A percentile compares a stretch with the other conserved stretches of the same genome.
phyloP scores from a whole-genome alignment of 163 green algal species.

The Chlorella variabilis region DNA sequence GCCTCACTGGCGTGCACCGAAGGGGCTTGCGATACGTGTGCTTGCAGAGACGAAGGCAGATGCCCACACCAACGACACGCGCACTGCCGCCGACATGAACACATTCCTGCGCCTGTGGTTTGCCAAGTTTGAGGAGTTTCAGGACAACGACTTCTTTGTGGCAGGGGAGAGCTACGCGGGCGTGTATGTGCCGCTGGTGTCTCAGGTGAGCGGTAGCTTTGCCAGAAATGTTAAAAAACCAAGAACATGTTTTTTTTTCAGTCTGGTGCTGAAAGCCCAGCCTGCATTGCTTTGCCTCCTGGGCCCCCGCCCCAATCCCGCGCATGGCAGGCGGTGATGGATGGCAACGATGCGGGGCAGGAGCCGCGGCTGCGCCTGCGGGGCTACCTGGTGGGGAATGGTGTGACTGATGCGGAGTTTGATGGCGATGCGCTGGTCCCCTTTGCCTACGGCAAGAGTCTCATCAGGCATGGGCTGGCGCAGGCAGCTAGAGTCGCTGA shows the following conservation, averaged over 20 bases:
- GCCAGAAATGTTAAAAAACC: no score
- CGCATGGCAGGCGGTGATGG: slow-evolving; percentile 46
- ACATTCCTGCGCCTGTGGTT: slow-evolving; percentile 70
- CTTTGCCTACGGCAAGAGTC: slow-evolving; percentile 67
- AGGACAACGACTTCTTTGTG: slow-evolving; percentile 30
- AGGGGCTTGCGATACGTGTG: no score
- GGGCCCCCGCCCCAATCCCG: background rate
- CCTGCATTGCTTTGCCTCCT: background rate
- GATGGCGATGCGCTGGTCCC: slow-evolving; percentile 70
- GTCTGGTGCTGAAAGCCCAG: no score
- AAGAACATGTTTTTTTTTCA: no score
- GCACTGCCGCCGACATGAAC: slow-evolving; percentile 67
- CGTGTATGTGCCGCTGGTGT: slow-evolving; percentile 80
- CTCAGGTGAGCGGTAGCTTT: slow-evolving; percentile 7
- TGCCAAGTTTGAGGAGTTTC: slow-evolving; percentile 55
- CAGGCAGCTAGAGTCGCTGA: background rate
- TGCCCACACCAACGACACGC: slow-evolving; percentile 68
- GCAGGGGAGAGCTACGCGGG: slow-evolving; percentile 48
- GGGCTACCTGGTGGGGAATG: slow-evolving; percentile 82
- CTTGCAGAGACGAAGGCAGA: slow-evolving; percentile 36
- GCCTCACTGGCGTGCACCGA: no score
- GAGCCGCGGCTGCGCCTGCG: slow-evolving; percentile 65
- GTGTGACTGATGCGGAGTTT: slow-evolving; percentile 68
- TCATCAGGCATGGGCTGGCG: slow-evolving; percentile 49
- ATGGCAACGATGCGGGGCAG: slow-evolving; percentile 63